phyloP scores from a whole-genome alignment of 2,329 filamentous ascomycete species.

The Fusarium illudens region DNA sequence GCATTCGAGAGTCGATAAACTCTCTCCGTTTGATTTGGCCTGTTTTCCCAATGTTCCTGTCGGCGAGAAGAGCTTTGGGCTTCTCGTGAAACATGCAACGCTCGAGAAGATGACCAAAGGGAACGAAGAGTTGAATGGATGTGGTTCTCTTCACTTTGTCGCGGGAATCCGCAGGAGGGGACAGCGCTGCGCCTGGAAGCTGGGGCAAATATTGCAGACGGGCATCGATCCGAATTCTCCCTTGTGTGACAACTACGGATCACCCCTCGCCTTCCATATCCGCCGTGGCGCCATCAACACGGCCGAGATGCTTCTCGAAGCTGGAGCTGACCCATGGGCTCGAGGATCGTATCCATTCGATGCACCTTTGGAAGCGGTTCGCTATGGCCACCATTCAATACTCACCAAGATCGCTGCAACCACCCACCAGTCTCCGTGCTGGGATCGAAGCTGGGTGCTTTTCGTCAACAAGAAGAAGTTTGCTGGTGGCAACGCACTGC shows the following conservation, averaged over 20 bases:
- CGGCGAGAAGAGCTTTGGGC: neutral
- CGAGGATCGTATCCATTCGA: neutral
- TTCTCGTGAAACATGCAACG: neutral
- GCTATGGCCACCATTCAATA: rapidly evolving
- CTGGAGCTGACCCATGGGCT: conserved; percentile 12
- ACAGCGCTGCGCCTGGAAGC: neutral
- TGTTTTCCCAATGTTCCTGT: neutral
- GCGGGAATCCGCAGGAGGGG: neutral
- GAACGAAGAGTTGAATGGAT: neutral
- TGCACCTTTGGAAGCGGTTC: neutral
- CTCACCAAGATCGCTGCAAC: neutral
- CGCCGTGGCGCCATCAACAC: neutral
- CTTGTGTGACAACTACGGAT: neutral
- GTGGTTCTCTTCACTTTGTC: neutral
- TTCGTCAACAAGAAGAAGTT: neutral
- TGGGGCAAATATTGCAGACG: neutral
- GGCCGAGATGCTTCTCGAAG: neutral
- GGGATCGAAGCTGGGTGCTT: neutral
- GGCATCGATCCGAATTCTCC: neutral
- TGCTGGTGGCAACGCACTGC: neutral
- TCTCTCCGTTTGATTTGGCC: conserved; percentile 4
- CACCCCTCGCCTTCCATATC: neutral
- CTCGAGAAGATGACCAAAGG: neutral
- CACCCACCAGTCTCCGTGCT: neutral
- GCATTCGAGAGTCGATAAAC: neutral